Evolutionary conservation across 2,329 filamentous ascomycete genomes (phyloP).

Genomic region (Graphilbum ipis-grandicollis): DNA sequence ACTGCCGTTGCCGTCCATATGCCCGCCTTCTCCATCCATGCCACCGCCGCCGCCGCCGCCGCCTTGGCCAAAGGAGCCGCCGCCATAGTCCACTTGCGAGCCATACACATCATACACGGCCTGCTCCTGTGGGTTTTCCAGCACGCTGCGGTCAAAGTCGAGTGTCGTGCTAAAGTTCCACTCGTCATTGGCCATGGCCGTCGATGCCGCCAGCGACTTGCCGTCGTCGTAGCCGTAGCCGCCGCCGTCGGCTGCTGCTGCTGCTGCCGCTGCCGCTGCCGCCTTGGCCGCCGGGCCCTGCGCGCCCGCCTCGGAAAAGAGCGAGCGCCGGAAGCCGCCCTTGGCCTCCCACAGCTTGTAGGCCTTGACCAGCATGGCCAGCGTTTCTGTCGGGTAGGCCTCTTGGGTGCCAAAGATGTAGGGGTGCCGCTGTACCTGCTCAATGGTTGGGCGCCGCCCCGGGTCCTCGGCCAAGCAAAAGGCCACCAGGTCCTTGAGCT

Average conservation of each 20-base stretch:
- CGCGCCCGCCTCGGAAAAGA: conserved; percentile 42
- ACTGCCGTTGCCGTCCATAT: neutral
- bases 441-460: conserved; percentile 48
- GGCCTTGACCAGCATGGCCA: conserved; percentile 49
- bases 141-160: conserved; percentile 42
- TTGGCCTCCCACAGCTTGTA: conserved; percentile 64
- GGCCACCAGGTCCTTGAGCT: conserved; percentile 51
- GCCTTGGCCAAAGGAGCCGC: conserved; percentile 9
- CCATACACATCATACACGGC: conserved; percentile 42
- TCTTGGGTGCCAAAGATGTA: conserved; percentile 48
- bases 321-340: conserved; percentile 50
- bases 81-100: conserved; percentile 30
- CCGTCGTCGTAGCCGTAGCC: too few species aligned
- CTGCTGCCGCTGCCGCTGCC: too few species aligned
- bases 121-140: conserved; percentile 33
- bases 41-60: conserved; percentile 20
- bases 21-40: conserved; percentile 19
- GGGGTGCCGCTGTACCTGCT: conserved; percentile 49
- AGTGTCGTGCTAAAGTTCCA: conserved; percentile 53
- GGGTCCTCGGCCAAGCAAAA: conserved; percentile 58
- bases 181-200: conserved; percentile 35
- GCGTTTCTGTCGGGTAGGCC: conserved; percentile 43
- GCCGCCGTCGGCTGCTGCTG: too few species aligned
- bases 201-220: conserved; percentile 16
- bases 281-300: conserved; percentile 19